Percentiles rank a stretch among this genome's conserved stretches.
Evolutionary conservation across 495 filamentous ascomycete genomes (phyloP).

Genomic region (Penicillium tannophilum): DNA sequence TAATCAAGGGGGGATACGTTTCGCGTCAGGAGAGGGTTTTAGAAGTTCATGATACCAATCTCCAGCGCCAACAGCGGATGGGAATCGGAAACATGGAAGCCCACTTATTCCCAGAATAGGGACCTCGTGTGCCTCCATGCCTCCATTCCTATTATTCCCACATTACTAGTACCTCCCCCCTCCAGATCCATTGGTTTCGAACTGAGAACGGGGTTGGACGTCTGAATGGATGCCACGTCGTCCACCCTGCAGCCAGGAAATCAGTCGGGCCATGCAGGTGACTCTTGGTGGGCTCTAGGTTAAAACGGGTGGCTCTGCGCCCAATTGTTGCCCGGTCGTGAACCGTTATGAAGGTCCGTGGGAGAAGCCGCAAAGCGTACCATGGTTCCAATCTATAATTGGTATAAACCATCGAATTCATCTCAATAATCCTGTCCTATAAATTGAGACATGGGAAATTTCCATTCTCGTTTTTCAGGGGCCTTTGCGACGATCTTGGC

Average conservation of each 20-base stretch:
- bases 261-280: constrained; percentile 28
- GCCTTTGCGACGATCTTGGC: neutral
- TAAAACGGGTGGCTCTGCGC: neutral
- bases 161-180: neutral
- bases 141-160: neutral
- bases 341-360: constrained; percentile 10
- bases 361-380: constrained; percentile 7
- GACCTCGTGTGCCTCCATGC: neutral
- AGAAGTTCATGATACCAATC: neutral
- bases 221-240: constrained; percentile 29
- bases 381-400: constrained; percentile 10
- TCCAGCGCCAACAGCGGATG: neutral
- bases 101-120: neutral
- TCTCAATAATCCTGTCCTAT: neutral
- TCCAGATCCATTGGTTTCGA: constrained; percentile 10
- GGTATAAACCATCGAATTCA: neutral
- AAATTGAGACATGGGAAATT: no score
- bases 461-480: neutral
- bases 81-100: neutral
- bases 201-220: constrained; percentile 16
- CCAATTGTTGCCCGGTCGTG: constrained; percentile 14
- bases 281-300: constrained; percentile 2
- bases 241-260: constrained; percentile 16
- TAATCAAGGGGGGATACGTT: neutral
- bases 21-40: neutral